A percentile compares a stretch with the other conserved stretches of the same genome.
phyloP scores from a whole-genome alignment of 2,329 filamentous ascomycete species.

The Cordyceps sp. region DNA sequence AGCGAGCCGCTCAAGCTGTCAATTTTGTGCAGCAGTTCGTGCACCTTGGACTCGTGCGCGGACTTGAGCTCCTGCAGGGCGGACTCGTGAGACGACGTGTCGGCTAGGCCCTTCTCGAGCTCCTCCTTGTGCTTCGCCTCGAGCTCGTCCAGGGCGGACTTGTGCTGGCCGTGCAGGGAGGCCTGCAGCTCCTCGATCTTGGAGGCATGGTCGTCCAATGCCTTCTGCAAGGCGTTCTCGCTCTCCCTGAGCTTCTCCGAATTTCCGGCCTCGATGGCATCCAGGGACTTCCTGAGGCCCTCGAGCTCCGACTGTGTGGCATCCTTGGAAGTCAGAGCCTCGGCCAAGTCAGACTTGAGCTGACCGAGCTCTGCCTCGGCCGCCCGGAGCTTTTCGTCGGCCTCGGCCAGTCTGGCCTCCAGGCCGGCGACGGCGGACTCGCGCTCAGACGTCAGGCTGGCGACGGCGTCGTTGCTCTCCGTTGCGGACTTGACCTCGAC shows the following conservation, averaged over 20 bases:
- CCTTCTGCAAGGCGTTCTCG: slow-evolving; percentile 17
- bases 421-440: slow-evolving; percentile 29
- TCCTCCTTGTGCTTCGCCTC: slow-evolving; percentile 36
- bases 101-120: slow-evolving; percentile 27
- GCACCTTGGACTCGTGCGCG: slow-evolving; percentile 28
- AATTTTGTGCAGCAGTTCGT: slow-evolving; percentile 37
- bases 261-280: slow-evolving; percentile 18
- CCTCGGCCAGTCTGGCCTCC: slow-evolving; percentile 28
- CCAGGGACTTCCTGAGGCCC: slow-evolving; percentile 31
- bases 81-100: slow-evolving; percentile 29
- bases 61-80: slow-evolving; percentile 32
- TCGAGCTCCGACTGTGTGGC: slow-evolving; percentile 29
- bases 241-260: slow-evolving; percentile 16
- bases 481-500: slow-evolving; percentile 24
- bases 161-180: slow-evolving; percentile 32
- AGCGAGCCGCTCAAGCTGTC: slow-evolving; percentile 32
- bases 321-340: slow-evolving; percentile 31
- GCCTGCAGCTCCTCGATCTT: slow-evolving; percentile 34
- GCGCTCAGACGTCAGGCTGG: slow-evolving; percentile 31
- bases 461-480: slow-evolving; percentile 25
- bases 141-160: slow-evolving; percentile 27
- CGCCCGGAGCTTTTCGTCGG: slow-evolving; percentile 30
- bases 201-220: slow-evolving; percentile 27
- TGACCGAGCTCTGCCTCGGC: slow-evolving; percentile 34
- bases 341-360: slow-evolving; percentile 29